A percentile compares a stretch with the other conserved stretches of the same genome.
Conservation (phyloP, 148 eudicot genomes). For the Camellia japonica region DNA sequence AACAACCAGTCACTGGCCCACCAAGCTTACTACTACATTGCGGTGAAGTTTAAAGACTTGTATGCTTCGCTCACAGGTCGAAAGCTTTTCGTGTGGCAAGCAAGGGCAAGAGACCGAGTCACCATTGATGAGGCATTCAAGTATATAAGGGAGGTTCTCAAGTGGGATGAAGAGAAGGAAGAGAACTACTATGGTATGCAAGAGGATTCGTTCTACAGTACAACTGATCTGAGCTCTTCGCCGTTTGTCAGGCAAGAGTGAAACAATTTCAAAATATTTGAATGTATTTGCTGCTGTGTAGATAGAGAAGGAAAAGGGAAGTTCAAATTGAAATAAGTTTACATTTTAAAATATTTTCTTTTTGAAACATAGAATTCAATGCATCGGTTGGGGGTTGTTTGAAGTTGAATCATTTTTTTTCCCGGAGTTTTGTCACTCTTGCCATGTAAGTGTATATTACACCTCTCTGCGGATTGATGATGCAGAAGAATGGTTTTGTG, state of each 20-base stretch:
- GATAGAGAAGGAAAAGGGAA: conserved; percentile 8
- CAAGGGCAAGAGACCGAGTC: conserved; percentile 70
- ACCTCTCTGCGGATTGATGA: too few species aligned
- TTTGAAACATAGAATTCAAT: neutral
- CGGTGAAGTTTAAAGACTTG: conserved; percentile 91
- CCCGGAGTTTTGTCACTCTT: too few species aligned
- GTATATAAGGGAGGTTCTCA: conserved; percentile 77
- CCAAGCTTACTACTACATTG: conserved; percentile 87
- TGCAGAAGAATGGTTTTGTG: too few species aligned
- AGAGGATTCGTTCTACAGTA: conserved; percentile 88
- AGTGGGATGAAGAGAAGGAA: conserved; percentile 95
- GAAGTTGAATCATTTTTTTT: neutral
- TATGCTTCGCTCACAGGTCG: conserved; percentile 69
- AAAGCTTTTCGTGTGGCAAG: conserved; percentile 96
- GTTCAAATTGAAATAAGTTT: conserved; percentile 8
- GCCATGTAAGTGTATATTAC: too few species aligned
- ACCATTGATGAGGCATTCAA: conserved; percentile 84
- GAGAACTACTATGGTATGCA: conserved; percentile 52
- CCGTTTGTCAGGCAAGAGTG: conserved; percentile 57
- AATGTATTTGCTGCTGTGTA: conserved; percentile 7
- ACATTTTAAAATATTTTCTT: neutral
- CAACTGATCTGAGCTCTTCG: conserved; percentile 77
- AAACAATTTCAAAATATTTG: conserved; percentile 9
- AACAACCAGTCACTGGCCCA: conserved; percentile 71
- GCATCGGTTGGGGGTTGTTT: neutral